These are phyloP conservation scores for Nemania sp. DNA, from an alignment of 2,329 filamentous ascomycete species.

Conservation along the genomic window DNA sequence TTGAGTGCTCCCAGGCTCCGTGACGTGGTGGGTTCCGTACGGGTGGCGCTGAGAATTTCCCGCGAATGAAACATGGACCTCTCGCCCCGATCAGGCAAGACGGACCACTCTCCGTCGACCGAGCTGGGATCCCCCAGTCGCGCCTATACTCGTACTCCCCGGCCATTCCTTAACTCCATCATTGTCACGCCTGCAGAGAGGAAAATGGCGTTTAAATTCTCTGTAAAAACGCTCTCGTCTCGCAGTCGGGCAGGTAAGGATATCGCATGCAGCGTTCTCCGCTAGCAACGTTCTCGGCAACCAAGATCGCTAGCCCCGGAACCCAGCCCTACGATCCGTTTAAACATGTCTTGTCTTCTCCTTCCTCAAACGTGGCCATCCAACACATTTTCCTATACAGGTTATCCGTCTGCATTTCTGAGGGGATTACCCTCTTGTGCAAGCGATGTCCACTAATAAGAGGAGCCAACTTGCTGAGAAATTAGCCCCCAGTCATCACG, in stretches of 20 bases:
- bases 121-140: slow-evolving; percentile 8
- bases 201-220: not conserved
- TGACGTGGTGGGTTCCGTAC: slow-evolving; percentile 13
- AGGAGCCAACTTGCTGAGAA: slow-evolving; percentile 18
- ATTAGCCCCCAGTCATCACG: not conserved
- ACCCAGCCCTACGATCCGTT: slow-evolving; percentile 3
- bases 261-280: not conserved
- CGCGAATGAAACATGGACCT: slow-evolving; percentile 29
- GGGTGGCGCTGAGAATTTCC: slow-evolving; percentile 22
- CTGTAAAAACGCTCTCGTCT: not conserved
- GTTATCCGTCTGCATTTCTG: not conserved
- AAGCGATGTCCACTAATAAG: slow-evolving; percentile 20
- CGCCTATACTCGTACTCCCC: not conserved
- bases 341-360: not conserved
- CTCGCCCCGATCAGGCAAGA: slow-evolving; percentile 27
- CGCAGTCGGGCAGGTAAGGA: not conserved
- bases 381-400: not conserved
- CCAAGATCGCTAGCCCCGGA: not conserved
- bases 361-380: not conserved
- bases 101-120: slow-evolving; percentile 25
- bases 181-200: not conserved
- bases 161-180: not conserved
- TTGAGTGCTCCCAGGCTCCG: slow-evolving; percentile 11
- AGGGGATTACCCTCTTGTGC: not conserved
- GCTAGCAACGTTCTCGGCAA: not conserved